phyloP scores from a whole-genome alignment of 2,329 filamentous ascomycete species.

The Pseudogymnoascus sp. region DNA sequence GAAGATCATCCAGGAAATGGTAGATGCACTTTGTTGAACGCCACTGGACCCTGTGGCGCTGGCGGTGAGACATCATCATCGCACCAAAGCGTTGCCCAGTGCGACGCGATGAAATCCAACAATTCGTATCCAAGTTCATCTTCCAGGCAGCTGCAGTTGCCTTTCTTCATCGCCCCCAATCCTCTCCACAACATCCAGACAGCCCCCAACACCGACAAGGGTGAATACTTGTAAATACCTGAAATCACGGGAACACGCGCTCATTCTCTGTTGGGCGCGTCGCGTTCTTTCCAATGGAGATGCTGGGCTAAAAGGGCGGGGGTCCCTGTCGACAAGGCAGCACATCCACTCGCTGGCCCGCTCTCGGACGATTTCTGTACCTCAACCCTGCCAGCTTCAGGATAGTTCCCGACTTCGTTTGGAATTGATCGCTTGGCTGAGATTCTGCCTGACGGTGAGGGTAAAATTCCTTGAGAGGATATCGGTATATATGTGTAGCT shows the following conservation, averaged over 20 bases:
- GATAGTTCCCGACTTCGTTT: not conserved
- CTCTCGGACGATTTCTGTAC: slow-evolving; percentile 4
- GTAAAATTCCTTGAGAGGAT: not conserved
- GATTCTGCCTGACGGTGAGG: not conserved
- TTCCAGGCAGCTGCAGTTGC: not conserved
- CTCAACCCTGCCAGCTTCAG: not conserved
- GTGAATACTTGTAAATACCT: no score
- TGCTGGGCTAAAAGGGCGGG: not conserved
- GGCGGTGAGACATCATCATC: not conserved
- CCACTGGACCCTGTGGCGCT: slow-evolving; percentile 6
- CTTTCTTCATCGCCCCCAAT: not conserved
- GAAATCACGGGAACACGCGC: slow-evolving; percentile 1
- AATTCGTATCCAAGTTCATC: not conserved
- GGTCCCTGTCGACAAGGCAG: not conserved
- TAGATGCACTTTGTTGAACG: not conserved
- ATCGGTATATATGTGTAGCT: slow-evolving; percentile 7
- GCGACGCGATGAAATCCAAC: not conserved
- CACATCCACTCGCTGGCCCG: not conserved
- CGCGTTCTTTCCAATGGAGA: not conserved
- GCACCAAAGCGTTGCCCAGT: not conserved
- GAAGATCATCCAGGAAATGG: not conserved
- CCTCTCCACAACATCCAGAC: not conserved
- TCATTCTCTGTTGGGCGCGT: not conserved
- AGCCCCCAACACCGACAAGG: not conserved
- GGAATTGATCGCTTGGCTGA: not conserved